These are phyloP conservation scores for Trametes cubensis DNA, from an alignment of 768 basidiomycete genomes.

Conservation along the genomic window DNA sequence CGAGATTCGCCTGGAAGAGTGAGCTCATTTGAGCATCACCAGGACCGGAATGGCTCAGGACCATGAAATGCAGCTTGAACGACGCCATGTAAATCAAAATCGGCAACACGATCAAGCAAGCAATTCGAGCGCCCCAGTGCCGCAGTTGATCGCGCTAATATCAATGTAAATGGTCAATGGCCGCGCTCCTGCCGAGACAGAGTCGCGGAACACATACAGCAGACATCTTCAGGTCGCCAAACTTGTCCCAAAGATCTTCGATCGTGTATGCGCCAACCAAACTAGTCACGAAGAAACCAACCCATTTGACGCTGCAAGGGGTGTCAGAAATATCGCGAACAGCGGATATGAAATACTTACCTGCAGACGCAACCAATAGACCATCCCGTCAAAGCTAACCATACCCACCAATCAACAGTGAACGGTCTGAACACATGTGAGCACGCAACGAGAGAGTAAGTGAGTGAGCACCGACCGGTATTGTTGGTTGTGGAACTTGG, in stretches of 20 bases:
- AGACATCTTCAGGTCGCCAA: slow-evolving; percentile 92
- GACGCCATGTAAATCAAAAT: slow-evolving; percentile 90
- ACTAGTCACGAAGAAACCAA: slow-evolving; percentile 93
- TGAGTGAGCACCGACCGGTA: slow-evolving; percentile 62
- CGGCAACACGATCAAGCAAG: slow-evolving; percentile 87
- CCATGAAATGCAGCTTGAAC: slow-evolving; percentile 96
- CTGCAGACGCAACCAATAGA: slow-evolving; percentile 96
- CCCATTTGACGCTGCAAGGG: slow-evolving; percentile 81
- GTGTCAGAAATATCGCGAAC: neutral
- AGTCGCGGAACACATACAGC: slow-evolving; percentile 53
- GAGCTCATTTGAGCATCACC: slow-evolving; percentile 99
- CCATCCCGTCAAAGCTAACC: slow-evolving; percentile 89
- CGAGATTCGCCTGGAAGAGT: slow-evolving; percentile 94
- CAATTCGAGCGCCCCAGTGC: slow-evolving; percentile 88
- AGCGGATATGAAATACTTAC: slow-evolving; percentile 39
- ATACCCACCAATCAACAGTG: slow-evolving; percentile 96
- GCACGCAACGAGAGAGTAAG: slow-evolving; percentile 10
- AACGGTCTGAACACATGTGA: slow-evolving; percentile 64
- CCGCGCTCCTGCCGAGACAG: neutral
- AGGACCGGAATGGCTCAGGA: slow-evolving; percentile 92
- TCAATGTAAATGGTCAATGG: neutral
- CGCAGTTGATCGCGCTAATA: slow-evolving; percentile 78
- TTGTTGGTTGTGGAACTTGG: slow-evolving; percentile 97
- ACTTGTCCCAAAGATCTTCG: slow-evolving; percentile 98
- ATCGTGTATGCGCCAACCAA: slow-evolving; percentile 95